phyloP scores from a whole-genome alignment of 2,329 filamentous ascomycete genomes.

The Geosmithia flava region DNA sequence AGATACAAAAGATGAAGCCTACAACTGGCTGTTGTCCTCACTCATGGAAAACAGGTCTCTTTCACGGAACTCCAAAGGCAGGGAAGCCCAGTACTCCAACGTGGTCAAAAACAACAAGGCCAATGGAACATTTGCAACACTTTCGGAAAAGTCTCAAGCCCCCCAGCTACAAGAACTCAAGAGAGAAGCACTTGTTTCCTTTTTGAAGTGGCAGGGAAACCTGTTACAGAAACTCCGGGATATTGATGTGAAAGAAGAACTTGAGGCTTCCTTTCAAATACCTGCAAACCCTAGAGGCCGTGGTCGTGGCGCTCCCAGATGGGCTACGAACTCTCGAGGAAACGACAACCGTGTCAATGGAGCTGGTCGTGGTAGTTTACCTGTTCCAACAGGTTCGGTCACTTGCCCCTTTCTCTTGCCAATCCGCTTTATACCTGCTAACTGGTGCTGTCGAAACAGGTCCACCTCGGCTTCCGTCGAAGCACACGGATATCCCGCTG shows the following conservation, averaged over 20 bases:
- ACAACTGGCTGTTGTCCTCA: constrained; percentile 22
- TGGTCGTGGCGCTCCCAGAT: constrained; percentile 17
- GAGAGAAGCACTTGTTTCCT: constrained; percentile 56
- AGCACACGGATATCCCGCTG: constrained; percentile 33
- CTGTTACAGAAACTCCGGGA: constrained; percentile 62
- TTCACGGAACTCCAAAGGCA: not conserved
- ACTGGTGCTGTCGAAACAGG: constrained; percentile 10
- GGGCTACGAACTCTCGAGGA: constrained; percentile 8
- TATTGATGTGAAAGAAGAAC: constrained; percentile 41
- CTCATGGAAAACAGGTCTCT: constrained; percentile 6
- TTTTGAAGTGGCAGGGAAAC: constrained; percentile 67
- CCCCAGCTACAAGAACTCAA: constrained; percentile 51
- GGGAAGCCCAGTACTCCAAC: not conserved
- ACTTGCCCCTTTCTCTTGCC: not conserved
- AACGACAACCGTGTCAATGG: constrained; percentile 19
- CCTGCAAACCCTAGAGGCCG: constrained; percentile 17
- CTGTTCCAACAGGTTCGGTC: constrained; percentile 21
- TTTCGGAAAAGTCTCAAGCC: constrained; percentile 21
- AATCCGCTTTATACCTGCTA: constrained; percentile 5
- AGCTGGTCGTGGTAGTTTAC: constrained; percentile 13
- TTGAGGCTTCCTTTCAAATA: constrained; percentile 4
- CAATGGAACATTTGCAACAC: constrained; percentile 15
- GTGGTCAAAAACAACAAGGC: constrained; percentile 10
- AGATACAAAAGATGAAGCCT: constrained; percentile 14
- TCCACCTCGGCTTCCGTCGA: constrained; percentile 25